A percentile compares a stretch with the other conserved stretches of the same genome.
phyloP scores from a whole-genome alignment of 1,284 basidiomycete species.

The Leccinum solheimii region DNA sequence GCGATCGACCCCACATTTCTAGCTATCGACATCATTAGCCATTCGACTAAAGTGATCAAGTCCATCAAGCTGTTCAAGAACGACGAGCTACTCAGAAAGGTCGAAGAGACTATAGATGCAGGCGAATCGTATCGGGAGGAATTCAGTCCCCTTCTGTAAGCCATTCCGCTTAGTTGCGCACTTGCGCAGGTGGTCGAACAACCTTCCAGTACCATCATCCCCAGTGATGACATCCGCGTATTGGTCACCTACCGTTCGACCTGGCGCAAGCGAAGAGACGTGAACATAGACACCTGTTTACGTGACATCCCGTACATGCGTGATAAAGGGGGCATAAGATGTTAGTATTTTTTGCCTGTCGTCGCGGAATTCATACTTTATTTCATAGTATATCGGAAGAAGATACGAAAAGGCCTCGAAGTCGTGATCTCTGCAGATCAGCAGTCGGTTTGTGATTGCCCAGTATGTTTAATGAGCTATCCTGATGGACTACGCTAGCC shows the following conservation, averaged over 20 bases:
- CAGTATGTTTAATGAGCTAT: neutral
- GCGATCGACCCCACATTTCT: neutral
- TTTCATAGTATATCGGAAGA: neutral
- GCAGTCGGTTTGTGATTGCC: neutral
- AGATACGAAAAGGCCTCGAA: neutral
- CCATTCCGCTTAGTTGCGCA: neutral
- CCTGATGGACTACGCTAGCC: neutral
- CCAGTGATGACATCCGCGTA: conserved; percentile 3
- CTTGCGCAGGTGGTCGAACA: neutral
- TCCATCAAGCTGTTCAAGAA: neutral
- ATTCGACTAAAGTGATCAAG: conserved; percentile 3
- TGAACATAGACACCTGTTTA: conserved; percentile 1
- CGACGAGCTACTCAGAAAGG: neutral
- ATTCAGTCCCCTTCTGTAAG: conserved; percentile 9
- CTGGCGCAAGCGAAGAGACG: neutral
- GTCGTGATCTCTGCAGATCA: neutral
- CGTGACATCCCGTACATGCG: conserved; percentile 3
- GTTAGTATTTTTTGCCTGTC: neutral
- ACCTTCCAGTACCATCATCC: neutral
- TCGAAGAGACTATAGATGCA: neutral
- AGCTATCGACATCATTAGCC: conserved; percentile 11
- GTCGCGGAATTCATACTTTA: neutral
- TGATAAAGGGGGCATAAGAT: conserved; percentile 3
- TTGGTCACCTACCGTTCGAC: neutral
- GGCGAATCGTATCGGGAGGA: neutral